Conservation (phyloP, 163 green algal species). For the Smithsoniella earleae region DNA sequence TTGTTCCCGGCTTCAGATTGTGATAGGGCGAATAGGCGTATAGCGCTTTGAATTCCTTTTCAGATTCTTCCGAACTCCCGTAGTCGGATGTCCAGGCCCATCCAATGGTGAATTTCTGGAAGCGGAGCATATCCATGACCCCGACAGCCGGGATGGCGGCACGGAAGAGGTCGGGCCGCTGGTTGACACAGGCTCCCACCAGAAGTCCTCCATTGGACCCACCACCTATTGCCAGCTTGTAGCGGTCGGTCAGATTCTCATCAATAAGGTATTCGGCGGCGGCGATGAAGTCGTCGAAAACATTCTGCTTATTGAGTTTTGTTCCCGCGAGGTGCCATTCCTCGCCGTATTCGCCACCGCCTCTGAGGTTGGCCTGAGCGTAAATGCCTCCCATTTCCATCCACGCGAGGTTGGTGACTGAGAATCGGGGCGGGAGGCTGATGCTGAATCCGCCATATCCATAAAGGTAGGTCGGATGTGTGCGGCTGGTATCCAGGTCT, state of each 20-base stretch:
- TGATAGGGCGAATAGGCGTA: not conserved
- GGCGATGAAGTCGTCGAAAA: constrained; percentile 89
- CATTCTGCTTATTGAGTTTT: constrained; percentile 80
- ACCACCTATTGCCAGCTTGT: constrained; percentile 69
- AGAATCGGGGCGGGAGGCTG: constrained; percentile 66
- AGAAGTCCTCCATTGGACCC: constrained; percentile 89
- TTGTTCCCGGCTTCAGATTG: not conserved
- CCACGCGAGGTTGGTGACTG: constrained; percentile 54
- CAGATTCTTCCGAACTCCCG: constrained; percentile 51
- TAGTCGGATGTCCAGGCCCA: constrained; percentile 85
- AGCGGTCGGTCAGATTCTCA: constrained; percentile 44
- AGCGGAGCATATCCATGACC: constrained; percentile 92
- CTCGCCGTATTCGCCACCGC: constrained; percentile 86
- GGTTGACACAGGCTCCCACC: constrained; percentile 80
- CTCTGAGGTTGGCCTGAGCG: constrained; percentile 70
- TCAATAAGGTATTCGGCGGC: constrained; percentile 65
- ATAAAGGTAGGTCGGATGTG: constrained; percentile 80
- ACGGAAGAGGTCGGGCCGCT: constrained; percentile 80
- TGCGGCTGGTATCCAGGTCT: constrained; percentile 52
- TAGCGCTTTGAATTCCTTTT: constrained; percentile 30
- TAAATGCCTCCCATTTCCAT: constrained; percentile 71
- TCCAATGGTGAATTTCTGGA: constrained; percentile 91
- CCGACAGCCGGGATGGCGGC: constrained; percentile 73
- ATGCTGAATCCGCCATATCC: constrained; percentile 89
- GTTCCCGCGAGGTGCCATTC: constrained; percentile 75